Evolutionary conservation across 192 early-diverging fungal species (phyloP), one percentile per base, ranked within the genome.

Genomic region (Coemansia sp.): DNA sequence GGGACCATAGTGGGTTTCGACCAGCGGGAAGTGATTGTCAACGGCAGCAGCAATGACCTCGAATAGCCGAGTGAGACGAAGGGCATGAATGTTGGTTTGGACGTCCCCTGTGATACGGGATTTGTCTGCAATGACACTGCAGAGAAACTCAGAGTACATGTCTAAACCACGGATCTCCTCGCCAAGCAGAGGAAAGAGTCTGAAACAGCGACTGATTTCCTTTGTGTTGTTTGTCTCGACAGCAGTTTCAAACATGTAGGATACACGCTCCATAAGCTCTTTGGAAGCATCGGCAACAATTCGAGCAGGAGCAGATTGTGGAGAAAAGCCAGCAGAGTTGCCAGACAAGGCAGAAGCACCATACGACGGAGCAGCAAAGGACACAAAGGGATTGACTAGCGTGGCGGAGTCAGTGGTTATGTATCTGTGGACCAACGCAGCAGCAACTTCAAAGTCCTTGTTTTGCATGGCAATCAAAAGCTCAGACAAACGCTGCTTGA

Each of bases 31-130:
- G 67, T 97, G 93, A 64, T 90, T 88, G 76, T 97, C 93, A 41
- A 98, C 85, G n/a, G 95, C 85, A 5, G 86, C 77, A 2, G 96
- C 96, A 58, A 94, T 88, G 10, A 87, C 87, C 78, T 99, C 97
- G 77, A 96, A 99, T 49, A 99, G 72, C 21, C 86, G 69, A 12
- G 90, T 96, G n/a, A 97, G 63, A 10, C 90, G 84, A 46, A 91
- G 85, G 7, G 93, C 93, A 73, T 89, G 95, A 41, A 90, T 84
- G 32, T 67, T 77, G 56, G 13, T 70, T 5, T 48, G 51, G 15
- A 60, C 51, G 8, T 68, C 65, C 41, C 52, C 56, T 2, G 66
- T 16, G 18, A 77, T n/a, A n/a, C 91, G 88, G 32, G 88, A 88
- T 59, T 93, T 87, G 61, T 91, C 86, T 39, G 85, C 84, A 40